Percentiles rank a stretch among this genome's conserved stretches.
Evolutionary conservation across 2,329 filamentous ascomycete species (phyloP).

Genomic region (Bipolaris victoriae): DNA sequence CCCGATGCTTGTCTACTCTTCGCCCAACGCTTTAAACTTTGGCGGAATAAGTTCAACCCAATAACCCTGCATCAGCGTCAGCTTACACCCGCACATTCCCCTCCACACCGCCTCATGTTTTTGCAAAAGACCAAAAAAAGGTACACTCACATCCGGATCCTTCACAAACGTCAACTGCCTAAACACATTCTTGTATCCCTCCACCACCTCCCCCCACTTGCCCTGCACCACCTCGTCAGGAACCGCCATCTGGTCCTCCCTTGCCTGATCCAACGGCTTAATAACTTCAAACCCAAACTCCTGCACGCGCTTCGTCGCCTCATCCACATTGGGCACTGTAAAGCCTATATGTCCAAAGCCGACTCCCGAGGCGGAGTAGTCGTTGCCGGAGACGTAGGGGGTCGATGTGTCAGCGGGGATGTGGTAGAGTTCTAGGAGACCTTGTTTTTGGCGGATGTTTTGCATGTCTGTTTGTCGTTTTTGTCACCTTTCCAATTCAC

Average conservation of each 20-base stretch:
- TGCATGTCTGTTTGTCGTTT: conserved; percentile 19
- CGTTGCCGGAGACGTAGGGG: conserved; percentile 37
- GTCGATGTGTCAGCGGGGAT: conserved; percentile 32
- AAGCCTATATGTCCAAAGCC: conserved; percentile 48
- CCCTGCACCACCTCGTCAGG: conserved; percentile 26
- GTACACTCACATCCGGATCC: conserved; percentile 43
- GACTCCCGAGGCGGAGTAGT: conserved; percentile 25
- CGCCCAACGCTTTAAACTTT: conserved; percentile 11
- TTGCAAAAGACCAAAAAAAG: neutral
- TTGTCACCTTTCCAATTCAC: neutral
- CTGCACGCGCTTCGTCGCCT: conserved; percentile 28
- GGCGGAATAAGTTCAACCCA: conserved; percentile 41
- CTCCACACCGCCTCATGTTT: neutral
- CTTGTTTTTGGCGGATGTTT: conserved; percentile 32
- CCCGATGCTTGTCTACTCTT: neutral
- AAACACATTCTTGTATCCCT: conserved; percentile 40
- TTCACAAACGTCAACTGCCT: conserved; percentile 43
- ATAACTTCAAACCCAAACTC: conserved; percentile 34
- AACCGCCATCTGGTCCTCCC: conserved; percentile 33
- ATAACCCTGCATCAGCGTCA: conserved; percentile 33
- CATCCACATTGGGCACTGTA: conserved; percentile 41
- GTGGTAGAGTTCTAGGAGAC: conserved; percentile 43
- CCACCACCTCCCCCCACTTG: conserved; percentile 23
- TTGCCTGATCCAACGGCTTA: conserved; percentile 37
- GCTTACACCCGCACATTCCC: neutral